These are phyloP conservation scores for Pythium oligandrum DNA, from an alignment of 352 stramenopile species.

Conservation along the genomic window DNA sequence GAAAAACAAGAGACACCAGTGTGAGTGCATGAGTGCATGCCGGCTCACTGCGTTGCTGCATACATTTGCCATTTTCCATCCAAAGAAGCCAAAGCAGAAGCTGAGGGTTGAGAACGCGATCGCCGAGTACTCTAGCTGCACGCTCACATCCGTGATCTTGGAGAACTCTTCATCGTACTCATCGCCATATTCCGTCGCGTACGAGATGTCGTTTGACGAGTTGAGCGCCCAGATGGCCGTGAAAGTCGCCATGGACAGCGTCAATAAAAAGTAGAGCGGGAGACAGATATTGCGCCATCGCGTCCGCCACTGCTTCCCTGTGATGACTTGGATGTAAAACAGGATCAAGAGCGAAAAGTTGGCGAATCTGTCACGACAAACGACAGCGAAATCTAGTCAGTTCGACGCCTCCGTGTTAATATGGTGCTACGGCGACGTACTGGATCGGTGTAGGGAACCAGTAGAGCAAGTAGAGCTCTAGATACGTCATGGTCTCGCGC, in stretches of 20 bases:
- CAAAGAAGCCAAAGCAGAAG: constrained; percentile 78
- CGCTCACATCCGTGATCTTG: constrained; percentile 66
- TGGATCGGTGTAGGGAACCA: constrained; percentile 84
- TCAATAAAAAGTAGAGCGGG: constrained; percentile 77
- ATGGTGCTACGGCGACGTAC: constrained; percentile 13
- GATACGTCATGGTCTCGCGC: constrained; percentile 65
- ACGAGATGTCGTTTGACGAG: constrained; percentile 78
- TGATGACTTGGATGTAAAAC: constrained; percentile 88
- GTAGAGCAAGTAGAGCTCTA: constrained; percentile 84
- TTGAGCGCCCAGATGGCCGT: constrained; percentile 84
- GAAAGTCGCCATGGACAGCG: constrained; percentile 80
- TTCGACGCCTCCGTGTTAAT: too few species aligned
- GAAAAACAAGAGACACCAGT: neutral
- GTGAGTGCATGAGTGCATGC: too few species aligned
- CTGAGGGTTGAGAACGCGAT: constrained; percentile 78
- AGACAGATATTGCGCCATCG: constrained; percentile 79
- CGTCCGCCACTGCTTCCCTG: constrained; percentile 62
- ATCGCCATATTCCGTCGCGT: constrained; percentile 56
- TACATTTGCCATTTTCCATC: constrained; percentile 84
- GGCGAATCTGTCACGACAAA: constrained; percentile 42
- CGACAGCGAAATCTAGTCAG: too few species aligned
- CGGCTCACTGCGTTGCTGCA: constrained; percentile 1
- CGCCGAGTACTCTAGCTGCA: constrained; percentile 81
- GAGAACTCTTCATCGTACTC: constrained; percentile 84
- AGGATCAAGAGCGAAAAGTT: constrained; percentile 86